Evolutionary conservation across 495 filamentous ascomycete genomes (phyloP).

Genomic region (Penicillium soppii): DNA sequence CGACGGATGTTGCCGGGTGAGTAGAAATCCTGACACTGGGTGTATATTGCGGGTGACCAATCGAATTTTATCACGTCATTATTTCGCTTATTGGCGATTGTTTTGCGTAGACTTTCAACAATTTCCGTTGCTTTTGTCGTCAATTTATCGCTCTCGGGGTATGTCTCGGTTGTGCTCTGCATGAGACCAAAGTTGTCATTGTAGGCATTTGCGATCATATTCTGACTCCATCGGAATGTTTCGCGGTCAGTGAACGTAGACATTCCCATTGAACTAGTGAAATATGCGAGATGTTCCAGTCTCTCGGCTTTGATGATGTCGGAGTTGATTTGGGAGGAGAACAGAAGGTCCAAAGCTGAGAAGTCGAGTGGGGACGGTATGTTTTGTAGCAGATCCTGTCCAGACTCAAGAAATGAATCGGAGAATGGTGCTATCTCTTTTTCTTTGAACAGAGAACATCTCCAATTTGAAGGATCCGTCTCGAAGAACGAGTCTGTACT

Average conservation of each 20-base stretch:
- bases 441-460: neutral
- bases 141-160: conserved; percentile 1
- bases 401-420: neutral
- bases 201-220: conserved; percentile 9
- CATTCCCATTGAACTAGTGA: conserved; percentile 26
- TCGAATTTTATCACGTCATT: conserved; percentile 14
- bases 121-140: conserved; percentile 14
- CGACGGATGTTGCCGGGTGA: conserved; percentile 14
- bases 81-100: conserved; percentile 11
- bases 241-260: conserved; percentile 20
- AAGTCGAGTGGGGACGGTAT: conserved; percentile 15
- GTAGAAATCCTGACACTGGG: conserved; percentile 13
- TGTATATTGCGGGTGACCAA: conserved; percentile 8
- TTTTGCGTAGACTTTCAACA: conserved; percentile 6
- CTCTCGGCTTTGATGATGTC: conserved; percentile 20
- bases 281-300: conserved; percentile 25
- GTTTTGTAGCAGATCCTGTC: neutral
- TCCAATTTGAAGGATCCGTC: neutral
- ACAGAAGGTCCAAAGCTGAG: conserved; percentile 19
- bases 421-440: neutral
- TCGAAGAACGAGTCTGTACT: neutral
- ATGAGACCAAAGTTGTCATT: neutral
- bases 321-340: conserved; percentile 8
- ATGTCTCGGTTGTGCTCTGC: neutral
- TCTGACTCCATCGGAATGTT: conserved; percentile 19